Percentiles rank a stretch among this genome's conserved stretches.
These are phyloP conservation scores for Gnaphalium uliginosum DNA, from an alignment of 129 eudicot species.

Conservation along the genomic window DNA sequence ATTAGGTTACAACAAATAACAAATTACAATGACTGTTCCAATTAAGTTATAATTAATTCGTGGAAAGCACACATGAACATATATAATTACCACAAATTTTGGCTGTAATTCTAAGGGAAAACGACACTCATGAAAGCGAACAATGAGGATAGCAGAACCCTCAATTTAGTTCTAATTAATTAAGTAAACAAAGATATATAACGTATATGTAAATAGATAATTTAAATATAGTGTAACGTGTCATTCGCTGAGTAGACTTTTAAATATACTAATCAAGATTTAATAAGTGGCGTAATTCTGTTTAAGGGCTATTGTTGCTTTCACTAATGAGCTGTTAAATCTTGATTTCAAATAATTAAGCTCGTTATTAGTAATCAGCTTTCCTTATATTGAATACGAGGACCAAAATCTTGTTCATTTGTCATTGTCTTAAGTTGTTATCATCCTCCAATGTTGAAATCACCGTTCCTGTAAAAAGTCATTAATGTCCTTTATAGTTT, in stretches of 20 bases:
- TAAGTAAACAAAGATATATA: background rate
- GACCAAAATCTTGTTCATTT: slow-evolving; percentile 27
- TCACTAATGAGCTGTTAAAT: slow-evolving; percentile 29
- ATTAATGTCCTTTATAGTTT: slow-evolving; percentile 7
- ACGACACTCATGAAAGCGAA: slow-evolving; percentile 32
- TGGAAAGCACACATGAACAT: slow-evolving; percentile 14
- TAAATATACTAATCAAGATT: slow-evolving; percentile 11
- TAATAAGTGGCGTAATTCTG: slow-evolving; percentile 31
- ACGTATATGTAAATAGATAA: background rate
- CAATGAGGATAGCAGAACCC: slow-evolving; percentile 14
- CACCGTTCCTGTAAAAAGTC: slow-evolving; percentile 19
- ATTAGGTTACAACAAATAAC: background rate
- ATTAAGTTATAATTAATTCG: background rate
- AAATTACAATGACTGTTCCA: background rate
- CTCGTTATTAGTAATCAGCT: slow-evolving; percentile 19
- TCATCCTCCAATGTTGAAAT: slow-evolving; percentile 22
- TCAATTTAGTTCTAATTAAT: no score
- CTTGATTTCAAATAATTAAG: slow-evolving; percentile 2
- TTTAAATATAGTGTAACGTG: slow-evolving; percentile 9
- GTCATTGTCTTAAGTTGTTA: slow-evolving; percentile 27
- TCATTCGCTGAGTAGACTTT: slow-evolving; percentile 29
- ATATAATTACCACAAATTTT: slow-evolving; percentile 21
- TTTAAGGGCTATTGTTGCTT: slow-evolving; percentile 26
- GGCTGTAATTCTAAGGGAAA: slow-evolving; percentile 28
- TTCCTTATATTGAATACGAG: slow-evolving; percentile 20